Conservation (phyloP, 177 flowering plant species). For the Vitis hybrid region DNA sequence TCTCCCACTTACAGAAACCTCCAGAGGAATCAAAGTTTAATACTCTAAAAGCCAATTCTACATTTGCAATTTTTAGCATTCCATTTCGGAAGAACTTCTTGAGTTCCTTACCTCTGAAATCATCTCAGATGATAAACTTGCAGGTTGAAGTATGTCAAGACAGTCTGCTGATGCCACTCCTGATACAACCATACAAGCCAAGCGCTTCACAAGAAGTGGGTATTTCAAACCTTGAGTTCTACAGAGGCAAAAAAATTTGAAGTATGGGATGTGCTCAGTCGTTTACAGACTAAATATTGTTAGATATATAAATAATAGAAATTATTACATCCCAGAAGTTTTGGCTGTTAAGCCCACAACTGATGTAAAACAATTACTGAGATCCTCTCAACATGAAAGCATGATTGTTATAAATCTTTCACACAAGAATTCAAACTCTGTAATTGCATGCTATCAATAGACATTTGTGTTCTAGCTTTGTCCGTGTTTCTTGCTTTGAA, state of each 20-base stretch:
- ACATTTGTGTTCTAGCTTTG: no score
- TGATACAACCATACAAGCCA: constrained; percentile 89
- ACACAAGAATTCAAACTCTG: no score
- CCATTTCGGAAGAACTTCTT: background rate
- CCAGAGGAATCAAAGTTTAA: no score
- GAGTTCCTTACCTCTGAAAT: constrained; percentile 44
- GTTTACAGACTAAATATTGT: background rate
- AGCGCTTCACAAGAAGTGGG: constrained; percentile 82
- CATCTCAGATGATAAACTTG: constrained; percentile 51
- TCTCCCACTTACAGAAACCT: no score
- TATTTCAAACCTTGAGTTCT: constrained; percentile 76
- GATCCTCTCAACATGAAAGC: no score
- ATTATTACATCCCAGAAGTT: no score
- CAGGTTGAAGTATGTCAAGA: constrained; percentile 88
- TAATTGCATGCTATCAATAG: no score
- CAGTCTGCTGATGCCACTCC: constrained; percentile 57
- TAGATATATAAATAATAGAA: background rate
- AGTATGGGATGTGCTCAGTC: background rate
- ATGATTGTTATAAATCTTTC: no score
- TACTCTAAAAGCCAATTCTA: no score
- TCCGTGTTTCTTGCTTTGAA: no score
- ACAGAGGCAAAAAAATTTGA: constrained; percentile 13
- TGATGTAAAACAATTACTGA: no score
- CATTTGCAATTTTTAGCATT: background rate
- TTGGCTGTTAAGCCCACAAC: no score